phyloP scores from a whole-genome alignment of 345 rosid species.

The Hevea brasiliensis region DNA sequence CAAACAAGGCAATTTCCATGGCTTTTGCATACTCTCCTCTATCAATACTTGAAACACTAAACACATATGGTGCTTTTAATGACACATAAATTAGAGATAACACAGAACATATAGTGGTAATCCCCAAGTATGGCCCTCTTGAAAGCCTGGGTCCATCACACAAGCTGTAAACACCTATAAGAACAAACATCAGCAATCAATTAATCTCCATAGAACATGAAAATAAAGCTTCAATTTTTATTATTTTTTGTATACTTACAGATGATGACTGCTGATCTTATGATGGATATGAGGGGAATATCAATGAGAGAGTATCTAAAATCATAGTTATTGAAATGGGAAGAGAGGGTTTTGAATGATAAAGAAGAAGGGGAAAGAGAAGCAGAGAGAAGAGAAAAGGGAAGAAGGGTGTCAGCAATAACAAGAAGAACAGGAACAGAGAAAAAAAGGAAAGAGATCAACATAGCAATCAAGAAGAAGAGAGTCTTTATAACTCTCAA shows the following conservation, averaged over 20 bases:
- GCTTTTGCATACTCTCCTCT: slow-evolving; percentile 49
- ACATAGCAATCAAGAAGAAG: slow-evolving; percentile 67
- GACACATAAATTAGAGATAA: slow-evolving; percentile 68
- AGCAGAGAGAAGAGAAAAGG: slow-evolving; percentile 73
- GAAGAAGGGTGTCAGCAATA: slow-evolving; percentile 74
- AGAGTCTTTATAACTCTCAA: slow-evolving; percentile 68
- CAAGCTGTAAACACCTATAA: slow-evolving; percentile 72
- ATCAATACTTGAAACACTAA: slow-evolving; percentile 38
- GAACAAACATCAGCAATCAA: neutral
- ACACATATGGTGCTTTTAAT: slow-evolving; percentile 71
- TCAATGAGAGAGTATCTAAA: slow-evolving; percentile 83
- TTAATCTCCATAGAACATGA: neutral
- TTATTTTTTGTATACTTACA: slow-evolving; percentile 48
- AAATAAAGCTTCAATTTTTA: neutral
- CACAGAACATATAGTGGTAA: slow-evolving; percentile 69
- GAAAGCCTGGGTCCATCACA: slow-evolving; percentile 85
- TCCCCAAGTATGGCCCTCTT: slow-evolving; percentile 74
- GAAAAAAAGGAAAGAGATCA: slow-evolving; percentile 70
- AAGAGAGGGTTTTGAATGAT: slow-evolving; percentile 31
- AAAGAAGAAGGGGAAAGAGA: slow-evolving; percentile 46
- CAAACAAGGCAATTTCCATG: slow-evolving; percentile 67
- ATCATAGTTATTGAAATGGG: slow-evolving; percentile 50
- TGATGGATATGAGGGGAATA: slow-evolving; percentile 70
- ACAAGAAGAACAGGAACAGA: slow-evolving; percentile 83
- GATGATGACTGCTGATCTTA: slow-evolving; percentile 79